Evolutionary conservation across 208 protist genomes (phyloP).

Genomic region (Porcisia deanei): DNA sequence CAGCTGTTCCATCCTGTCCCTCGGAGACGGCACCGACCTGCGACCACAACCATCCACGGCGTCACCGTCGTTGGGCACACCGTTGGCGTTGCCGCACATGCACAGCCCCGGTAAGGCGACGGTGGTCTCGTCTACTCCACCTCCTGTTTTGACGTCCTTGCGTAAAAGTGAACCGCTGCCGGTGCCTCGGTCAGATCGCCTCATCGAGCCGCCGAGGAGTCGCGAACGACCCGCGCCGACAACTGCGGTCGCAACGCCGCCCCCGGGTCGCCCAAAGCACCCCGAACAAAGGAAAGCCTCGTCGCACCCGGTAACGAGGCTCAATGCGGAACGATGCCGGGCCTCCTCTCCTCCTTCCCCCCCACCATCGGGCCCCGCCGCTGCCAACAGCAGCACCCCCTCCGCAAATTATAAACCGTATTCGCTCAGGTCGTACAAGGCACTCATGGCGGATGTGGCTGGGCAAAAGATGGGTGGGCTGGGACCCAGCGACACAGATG

Average conservation of each 20-base stretch:
- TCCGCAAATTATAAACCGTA: constrained; percentile 56
- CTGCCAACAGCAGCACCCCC: background rate
- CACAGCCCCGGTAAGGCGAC: background rate
- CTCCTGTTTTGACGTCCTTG: background rate
- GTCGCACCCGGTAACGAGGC: background rate
- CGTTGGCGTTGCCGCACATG: background rate
- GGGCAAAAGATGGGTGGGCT: constrained; percentile 49
- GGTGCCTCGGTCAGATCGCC: background rate
- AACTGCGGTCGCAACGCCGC: background rate
- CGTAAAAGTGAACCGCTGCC: background rate
- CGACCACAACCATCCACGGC: background rate
- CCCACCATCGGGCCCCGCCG: background rate
- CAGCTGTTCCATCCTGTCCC: background rate
- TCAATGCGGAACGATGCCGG: background rate
- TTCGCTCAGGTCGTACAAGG: constrained; percentile 72
- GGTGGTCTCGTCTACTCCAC: background rate
- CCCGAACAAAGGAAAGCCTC: background rate
- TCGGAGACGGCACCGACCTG: background rate
- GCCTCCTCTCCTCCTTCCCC: background rate
- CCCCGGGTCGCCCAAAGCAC: background rate
- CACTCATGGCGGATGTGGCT: constrained; percentile 55
- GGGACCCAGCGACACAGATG: constrained; percentile 81
- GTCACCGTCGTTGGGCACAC: background rate
- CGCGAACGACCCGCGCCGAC: background rate
- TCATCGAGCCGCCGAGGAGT: background rate